Conservation (phyloP, 345 rosid species). For the Pistacia integerrima region DNA sequence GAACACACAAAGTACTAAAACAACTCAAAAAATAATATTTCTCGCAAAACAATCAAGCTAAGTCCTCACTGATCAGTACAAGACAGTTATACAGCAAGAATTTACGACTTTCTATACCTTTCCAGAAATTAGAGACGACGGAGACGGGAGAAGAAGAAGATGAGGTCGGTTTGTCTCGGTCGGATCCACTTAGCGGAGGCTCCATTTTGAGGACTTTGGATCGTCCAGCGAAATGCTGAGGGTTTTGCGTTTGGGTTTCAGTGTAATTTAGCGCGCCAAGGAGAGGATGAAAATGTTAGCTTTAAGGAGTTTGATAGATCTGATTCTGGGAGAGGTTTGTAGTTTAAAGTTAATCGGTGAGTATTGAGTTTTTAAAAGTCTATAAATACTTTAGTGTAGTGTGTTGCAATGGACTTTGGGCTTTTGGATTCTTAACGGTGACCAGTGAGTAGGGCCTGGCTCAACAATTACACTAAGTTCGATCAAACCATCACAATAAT, state of each 20-base stretch:
- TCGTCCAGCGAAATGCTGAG: slow-evolving; percentile 18
- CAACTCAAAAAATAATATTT: too few relatives aligned
- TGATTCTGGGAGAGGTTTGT: background rate
- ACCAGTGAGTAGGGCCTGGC: too few relatives aligned
- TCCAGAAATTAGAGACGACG: slow-evolving; percentile 86
- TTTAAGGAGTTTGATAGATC: background rate
- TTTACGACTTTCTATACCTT: slow-evolving; percentile 45
- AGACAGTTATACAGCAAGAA: background rate
- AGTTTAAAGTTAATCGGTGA: background rate
- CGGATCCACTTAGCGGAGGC: slow-evolving; percentile 66
- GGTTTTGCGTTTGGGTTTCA: slow-evolving; percentile 15
- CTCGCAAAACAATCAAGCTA: background rate
- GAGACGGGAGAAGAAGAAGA: slow-evolving; percentile 68
- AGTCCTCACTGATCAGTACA: background rate
- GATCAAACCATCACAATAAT: too few relatives aligned
- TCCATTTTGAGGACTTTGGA: slow-evolving; percentile 57
- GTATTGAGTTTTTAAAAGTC: background rate
- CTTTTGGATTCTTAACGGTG: too few relatives aligned
- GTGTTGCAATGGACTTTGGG: too few relatives aligned
- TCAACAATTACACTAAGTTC: too few relatives aligned
- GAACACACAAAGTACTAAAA: background rate
- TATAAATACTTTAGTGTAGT: background rate
- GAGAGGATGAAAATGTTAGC: background rate
- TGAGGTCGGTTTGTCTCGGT: slow-evolving; percentile 62
- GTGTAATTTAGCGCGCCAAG: slow-evolving; percentile 7